Conservation (phyloP, 2,329 filamentous ascomycete species). For the Botrytis deweyae region DNA sequence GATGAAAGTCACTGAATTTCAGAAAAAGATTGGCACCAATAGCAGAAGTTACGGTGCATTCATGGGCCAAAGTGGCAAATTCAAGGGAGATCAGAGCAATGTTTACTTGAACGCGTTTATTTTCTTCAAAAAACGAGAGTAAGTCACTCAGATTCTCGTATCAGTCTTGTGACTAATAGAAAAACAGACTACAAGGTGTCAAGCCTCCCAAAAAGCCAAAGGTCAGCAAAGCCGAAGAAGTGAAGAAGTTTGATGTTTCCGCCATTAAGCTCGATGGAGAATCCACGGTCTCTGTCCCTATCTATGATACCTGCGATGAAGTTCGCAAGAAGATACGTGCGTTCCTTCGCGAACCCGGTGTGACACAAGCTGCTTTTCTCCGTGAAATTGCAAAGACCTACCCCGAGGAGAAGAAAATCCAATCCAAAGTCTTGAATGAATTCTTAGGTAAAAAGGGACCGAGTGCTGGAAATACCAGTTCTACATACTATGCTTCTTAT, state of each 20-base stretch:
- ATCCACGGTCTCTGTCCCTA: conserved; percentile 45
- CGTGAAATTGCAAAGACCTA: conserved; percentile 49
- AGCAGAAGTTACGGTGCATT: conserved; percentile 46
- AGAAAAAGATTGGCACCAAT: conserved; percentile 41
- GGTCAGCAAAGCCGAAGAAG: conserved; percentile 37
- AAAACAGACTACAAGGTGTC: conserved; percentile 43
- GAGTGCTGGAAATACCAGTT: conserved; percentile 48
- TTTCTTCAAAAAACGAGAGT: conserved; percentile 53
- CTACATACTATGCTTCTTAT: conserved; percentile 54
- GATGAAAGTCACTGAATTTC: conserved; percentile 48
- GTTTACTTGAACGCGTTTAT: conserved; percentile 41
- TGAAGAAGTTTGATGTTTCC: conserved; percentile 43
- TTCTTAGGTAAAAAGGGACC: conserved; percentile 53
- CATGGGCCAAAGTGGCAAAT: conserved; percentile 48
- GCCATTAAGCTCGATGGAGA: conserved; percentile 49
- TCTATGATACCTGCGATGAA: conserved; percentile 59
- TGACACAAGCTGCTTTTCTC: conserved; percentile 53
- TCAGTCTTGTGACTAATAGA: background rate
- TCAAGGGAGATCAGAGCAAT: conserved; percentile 41
- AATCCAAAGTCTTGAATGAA: conserved; percentile 46
- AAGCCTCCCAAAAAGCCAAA: conserved; percentile 40
- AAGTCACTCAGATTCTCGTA: background rate
- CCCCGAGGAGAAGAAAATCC: conserved; percentile 42
- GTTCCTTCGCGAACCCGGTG: conserved; percentile 47
- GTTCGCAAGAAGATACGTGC: conserved; percentile 56